Evolutionary conservation across 768 basidiomycete genomes (phyloP), one percentile per base, ranked within the genome.

Genomic region (Lactarius psammicola): DNA sequence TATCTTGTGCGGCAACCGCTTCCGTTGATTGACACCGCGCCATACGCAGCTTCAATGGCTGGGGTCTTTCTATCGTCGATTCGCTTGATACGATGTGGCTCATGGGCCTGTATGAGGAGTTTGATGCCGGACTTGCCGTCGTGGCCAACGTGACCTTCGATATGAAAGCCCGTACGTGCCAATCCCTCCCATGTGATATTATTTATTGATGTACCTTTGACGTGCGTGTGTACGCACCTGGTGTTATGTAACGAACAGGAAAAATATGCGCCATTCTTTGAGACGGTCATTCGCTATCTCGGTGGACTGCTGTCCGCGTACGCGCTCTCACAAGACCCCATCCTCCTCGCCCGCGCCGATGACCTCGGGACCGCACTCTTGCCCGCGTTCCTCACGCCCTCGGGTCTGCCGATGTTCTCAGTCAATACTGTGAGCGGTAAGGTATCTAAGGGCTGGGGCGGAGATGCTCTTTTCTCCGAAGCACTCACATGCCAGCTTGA

Each of bases 231-330:
- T 10, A 38, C 26, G 33, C 7, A 10, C 49, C n/a, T 15, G 49
- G 49, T 28, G 49, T 28, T 31, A 13, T 13, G 23, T 26, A 11
- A 55, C 31, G 54, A 44, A 13, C 51, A 76, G 74, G 42, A 57
- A 63, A 70, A 75, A 69, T 75, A 74, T 68, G 78, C 74, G 0
- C 87, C 87, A 1, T 90, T 87, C 74, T 92, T 90, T 91, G 91
- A 95, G 78, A 95, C 93, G 0, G 85, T 90, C 49, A 97, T 97
- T 66, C 86, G 95, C 36, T 90, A 95, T 71, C 84, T 98, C 90
- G 95, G 94, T 3, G 95, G 95, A 7, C 79, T 95, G 1, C 81
- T 67, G 4, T 68, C 68, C 11, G 92, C 90, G 0, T 89, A 94
- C 71, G 87, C 94, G 5, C 78, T 97, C 1, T 86, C 90, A 0